phyloP scores from a whole-genome alignment of 306 rosid species.

The Casuarina glauca region DNA sequence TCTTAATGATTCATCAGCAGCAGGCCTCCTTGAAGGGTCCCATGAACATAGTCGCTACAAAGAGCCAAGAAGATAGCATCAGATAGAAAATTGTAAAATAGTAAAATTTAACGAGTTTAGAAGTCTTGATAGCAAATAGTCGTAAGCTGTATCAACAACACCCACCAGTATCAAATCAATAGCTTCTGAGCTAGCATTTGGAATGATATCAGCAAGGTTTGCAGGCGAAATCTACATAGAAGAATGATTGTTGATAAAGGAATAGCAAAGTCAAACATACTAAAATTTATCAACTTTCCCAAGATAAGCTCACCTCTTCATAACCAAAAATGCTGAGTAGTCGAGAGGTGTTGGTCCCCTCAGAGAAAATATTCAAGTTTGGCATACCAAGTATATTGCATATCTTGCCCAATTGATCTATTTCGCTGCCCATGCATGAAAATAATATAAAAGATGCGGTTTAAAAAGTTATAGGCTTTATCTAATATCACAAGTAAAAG shows the following conservation, averaged over 20 bases:
- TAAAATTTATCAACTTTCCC: not conserved
- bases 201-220: constrained; percentile 67
- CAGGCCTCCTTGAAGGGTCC: constrained; percentile 82
- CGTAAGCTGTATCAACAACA: constrained; percentile 23
- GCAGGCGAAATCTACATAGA: constrained; percentile 57
- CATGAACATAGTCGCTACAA: constrained; percentile 68
- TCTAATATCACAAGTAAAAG: not conserved
- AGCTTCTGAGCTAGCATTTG: constrained; percentile 80
- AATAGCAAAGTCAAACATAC: constrained; percentile 3
- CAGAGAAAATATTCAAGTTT: constrained; percentile 55
- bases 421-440: constrained; percentile 60
- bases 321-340: constrained; percentile 46
- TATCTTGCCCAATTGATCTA: constrained; percentile 84
- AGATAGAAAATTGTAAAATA: constrained; percentile 14
- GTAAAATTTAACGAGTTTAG: not conserved
- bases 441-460: constrained; percentile 19
- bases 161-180: constrained; percentile 73
- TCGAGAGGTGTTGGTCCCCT: constrained; percentile 53
- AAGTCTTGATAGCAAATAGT: constrained; percentile 12
- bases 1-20: constrained; percentile 68
- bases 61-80: constrained; percentile 25
- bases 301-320: constrained; percentile 54
- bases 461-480: not conserved
- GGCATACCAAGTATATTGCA: constrained; percentile 71
- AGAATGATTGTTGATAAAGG: constrained; percentile 15